Evolutionary conservation across 768 basidiomycete species (phyloP).

Genomic region (Tricholoma flavovirens): DNA sequence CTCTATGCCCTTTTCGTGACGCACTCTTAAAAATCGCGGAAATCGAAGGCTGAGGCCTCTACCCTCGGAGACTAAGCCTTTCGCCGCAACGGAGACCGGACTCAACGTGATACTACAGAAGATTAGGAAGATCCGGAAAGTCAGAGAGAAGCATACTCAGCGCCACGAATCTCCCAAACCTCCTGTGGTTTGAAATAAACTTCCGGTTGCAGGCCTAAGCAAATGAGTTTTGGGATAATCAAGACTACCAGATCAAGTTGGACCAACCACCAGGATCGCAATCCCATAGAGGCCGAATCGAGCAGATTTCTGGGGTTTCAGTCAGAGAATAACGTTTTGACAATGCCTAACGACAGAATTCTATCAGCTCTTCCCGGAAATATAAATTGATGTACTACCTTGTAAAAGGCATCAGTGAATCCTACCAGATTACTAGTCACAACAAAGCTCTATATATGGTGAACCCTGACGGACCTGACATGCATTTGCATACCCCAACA

Average conservation of each 20-base stretch:
- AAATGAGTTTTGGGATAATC: constrained; percentile 1
- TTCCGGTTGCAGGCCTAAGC: constrained; percentile 52
- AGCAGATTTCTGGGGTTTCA: constrained; percentile 49
- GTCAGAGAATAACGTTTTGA: constrained; percentile 53
- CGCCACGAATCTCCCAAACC: constrained; percentile 88
- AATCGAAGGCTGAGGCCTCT: constrained; percentile 83
- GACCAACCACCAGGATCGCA: constrained; percentile 58
- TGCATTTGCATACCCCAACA: constrained; percentile 86
- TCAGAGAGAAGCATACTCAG: constrained; percentile 42
- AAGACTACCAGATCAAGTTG: constrained; percentile 2
- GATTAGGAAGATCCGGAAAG: constrained; percentile 5
- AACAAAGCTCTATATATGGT: neutral
- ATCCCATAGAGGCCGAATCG: constrained; percentile 47
- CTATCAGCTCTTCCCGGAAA: constrained; percentile 29
- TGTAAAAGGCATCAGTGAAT: constrained; percentile 82
- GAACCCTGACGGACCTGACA: constrained; percentile 54
- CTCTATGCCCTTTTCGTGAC: constrained; percentile 70
- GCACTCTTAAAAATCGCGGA: constrained; percentile 72
- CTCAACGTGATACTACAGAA: constrained; percentile 67
- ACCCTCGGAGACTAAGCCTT: constrained; percentile 42
- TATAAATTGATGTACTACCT: constrained; percentile 31
- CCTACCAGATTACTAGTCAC: constrained; percentile 35
- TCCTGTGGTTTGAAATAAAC: constrained; percentile 68
- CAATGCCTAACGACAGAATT: constrained; percentile 31
- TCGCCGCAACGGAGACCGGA: constrained; percentile 78